Evolutionary conservation across 1,284 basidiomycete genomes (phyloP).

Genomic region (Trametes polyzona): DNA sequence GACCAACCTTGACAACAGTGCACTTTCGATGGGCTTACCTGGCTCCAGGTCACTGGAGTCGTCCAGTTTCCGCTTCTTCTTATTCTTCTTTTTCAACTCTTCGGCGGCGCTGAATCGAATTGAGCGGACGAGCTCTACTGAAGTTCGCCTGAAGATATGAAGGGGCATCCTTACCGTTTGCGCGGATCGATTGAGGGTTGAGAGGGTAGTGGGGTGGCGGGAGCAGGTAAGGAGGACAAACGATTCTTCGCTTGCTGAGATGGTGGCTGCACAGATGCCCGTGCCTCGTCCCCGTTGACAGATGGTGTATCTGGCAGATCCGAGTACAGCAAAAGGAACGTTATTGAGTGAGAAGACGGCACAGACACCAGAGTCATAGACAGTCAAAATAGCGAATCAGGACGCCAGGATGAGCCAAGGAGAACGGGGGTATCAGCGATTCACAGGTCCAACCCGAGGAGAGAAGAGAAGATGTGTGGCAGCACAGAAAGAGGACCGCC

Average conservation of each 20-base stretch:
- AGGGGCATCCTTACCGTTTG: conserved; percentile 41
- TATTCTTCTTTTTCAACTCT: conserved; percentile 69
- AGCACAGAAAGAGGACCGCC: background rate
- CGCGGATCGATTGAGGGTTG: conserved; percentile 42
- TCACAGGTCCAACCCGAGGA: background rate
- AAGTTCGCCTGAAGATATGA: background rate
- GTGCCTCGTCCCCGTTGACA: conserved; percentile 50
- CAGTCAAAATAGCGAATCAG: background rate
- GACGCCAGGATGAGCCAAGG: background rate
- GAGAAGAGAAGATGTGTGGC: background rate
- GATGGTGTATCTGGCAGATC: conserved; percentile 51
- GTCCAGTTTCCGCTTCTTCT: conserved; percentile 85
- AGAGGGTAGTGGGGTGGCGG: conserved; percentile 40
- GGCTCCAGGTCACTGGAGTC: conserved; percentile 75
- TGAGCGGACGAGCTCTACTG: conserved; percentile 9
- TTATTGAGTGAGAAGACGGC: background rate
- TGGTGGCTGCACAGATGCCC: conserved; percentile 38
- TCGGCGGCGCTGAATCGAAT: conserved; percentile 38
- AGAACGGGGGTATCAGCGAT: background rate
- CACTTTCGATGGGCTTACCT: conserved; percentile 39
- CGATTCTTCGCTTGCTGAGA: conserved; percentile 40
- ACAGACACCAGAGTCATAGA: background rate
- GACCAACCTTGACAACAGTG: background rate
- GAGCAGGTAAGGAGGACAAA: conserved; percentile 42
- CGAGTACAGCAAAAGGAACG: too few species aligned